Evolutionary conservation across 2,329 filamentous ascomycete species (phyloP).

Genomic region (Chrysoporthe cubensis): DNA sequence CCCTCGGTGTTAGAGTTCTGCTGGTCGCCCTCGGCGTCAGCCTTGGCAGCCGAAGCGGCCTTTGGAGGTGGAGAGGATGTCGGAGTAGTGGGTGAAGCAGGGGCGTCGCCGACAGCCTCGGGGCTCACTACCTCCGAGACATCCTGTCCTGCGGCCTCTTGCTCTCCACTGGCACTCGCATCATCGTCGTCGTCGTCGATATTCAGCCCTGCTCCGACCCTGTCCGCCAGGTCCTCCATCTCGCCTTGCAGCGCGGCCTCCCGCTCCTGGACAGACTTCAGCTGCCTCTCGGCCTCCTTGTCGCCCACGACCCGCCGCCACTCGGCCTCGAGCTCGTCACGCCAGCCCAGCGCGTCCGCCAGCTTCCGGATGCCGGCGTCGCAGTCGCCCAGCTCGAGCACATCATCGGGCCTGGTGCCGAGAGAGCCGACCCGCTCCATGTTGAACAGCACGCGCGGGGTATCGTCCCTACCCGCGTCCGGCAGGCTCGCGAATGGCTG

Average conservation of each 20-base stretch:
- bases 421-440: constrained; percentile 79
- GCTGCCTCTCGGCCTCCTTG: constrained; percentile 56
- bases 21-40: not conserved
- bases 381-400: constrained; percentile 80
- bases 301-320: constrained; percentile 73
- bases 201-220: constrained; percentile 36
- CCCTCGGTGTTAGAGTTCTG: too few species aligned
- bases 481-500: constrained; percentile 89
- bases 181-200: constrained; percentile 26
- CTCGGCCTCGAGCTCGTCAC: constrained; percentile 75
- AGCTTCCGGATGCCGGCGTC: constrained; percentile 80
- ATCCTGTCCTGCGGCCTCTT: not conserved
- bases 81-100: not conserved
- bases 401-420: constrained; percentile 80
- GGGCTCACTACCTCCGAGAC: not conserved
- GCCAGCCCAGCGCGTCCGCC: constrained; percentile 82
- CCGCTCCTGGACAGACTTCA: constrained; percentile 40
- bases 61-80: not conserved
- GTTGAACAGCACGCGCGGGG: constrained; percentile 86
- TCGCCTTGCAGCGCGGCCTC: constrained; percentile 47
- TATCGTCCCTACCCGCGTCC: constrained; percentile 59
- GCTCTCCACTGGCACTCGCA: not conserved
- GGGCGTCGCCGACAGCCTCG: not conserved
- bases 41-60: not conserved
- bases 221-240: constrained; percentile 41